Base-by-base conservation (phyloP, 106 monocot genomes). In the Dendrobium officinale region DNA sequence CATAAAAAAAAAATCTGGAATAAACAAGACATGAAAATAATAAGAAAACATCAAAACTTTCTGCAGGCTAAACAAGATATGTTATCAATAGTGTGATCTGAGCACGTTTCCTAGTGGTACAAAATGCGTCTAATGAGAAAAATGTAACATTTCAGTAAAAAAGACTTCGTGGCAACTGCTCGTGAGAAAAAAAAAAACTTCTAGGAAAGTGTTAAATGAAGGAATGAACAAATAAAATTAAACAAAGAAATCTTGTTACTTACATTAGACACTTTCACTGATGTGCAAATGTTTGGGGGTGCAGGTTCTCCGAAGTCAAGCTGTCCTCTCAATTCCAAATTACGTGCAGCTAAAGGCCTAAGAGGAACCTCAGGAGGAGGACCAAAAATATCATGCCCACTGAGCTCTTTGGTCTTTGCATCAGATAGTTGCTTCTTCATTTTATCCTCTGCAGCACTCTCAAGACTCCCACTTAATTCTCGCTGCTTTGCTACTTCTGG, bases 321-420 rank as follows among this genome's bases (percentile, higher is more conserved):
- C 9, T 77, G 66, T 37, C 82, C 77, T 24, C 70, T 78, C 20
- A 78, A n/a, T 67, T 78, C 55, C 41, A 78, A 42, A 81, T 81
- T n/a, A 44, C 81, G 33, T 55, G 64, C 51, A 49, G 67, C 47
- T 29, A 76, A 74, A 76, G 85, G 56, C 72, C 75, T 85, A 1
- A 78, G 33, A 31, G 40, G 77, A 58, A 83, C 54, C 72, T 90
- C 89, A 37, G 89, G 88, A n/a, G 88, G 89, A 47, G 87, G 89
- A 6, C 87, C 89, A 58, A 90, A 90, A 31, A 90, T 90, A 51
- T 87, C 86, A 82, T 90, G 79, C 3, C 89, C 89, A 81, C 82
- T 85, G 5, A 90, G 89, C 86, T 90, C 89, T 41, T 81, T 86
- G 80, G 16, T 74, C 47, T 90, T 90, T 68, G 89, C 86, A 81